phyloP scores from a whole-genome alignment of 371 early-diverging fungal genomes.

The Apophysomyces variabilis region DNA sequence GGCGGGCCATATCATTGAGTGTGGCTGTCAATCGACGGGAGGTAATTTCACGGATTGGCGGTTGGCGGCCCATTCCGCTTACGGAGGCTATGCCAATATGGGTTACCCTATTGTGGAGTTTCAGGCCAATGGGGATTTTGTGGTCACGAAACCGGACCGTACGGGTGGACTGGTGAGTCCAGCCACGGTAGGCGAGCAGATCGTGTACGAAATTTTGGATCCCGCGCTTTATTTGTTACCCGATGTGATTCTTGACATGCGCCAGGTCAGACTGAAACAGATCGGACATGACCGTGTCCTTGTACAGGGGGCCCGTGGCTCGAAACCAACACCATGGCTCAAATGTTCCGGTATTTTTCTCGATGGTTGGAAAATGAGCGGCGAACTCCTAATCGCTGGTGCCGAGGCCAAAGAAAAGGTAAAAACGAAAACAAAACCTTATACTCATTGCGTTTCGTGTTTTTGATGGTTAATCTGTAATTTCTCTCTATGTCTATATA shows the following conservation, averaged over 20 bases:
- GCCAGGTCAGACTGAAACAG: conserved; percentile 61
- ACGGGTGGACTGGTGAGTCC: conserved; percentile 73
- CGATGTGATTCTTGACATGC: conserved; percentile 76
- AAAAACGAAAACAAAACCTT: background rate
- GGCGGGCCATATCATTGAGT: conserved; percentile 80
- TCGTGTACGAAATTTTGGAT: conserved; percentile 74
- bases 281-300: conserved; percentile 63
- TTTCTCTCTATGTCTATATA: conserved; percentile 13
- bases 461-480: no score
- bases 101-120: conserved; percentile 48
- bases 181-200: conserved; percentile 73
- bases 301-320: conserved; percentile 70
- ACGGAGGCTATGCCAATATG: conserved; percentile 73
- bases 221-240: conserved; percentile 75
- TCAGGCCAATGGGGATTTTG: conserved; percentile 37
- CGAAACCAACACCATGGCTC: conserved; percentile 65
- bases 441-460: no score
- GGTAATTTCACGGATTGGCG: conserved; percentile 82
- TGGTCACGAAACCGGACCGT: conserved; percentile 71
- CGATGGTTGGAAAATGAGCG: conserved; percentile 73
- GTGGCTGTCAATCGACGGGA: conserved; percentile 78
- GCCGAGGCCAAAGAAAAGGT: conserved; percentile 53
- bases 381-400: conserved; percentile 72
- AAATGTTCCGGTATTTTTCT: conserved; percentile 75
- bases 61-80: conserved; percentile 59